Base-by-base conservation (phyloP, 139 green algal species). In the Limnomonas spitsbergensis region DNA sequence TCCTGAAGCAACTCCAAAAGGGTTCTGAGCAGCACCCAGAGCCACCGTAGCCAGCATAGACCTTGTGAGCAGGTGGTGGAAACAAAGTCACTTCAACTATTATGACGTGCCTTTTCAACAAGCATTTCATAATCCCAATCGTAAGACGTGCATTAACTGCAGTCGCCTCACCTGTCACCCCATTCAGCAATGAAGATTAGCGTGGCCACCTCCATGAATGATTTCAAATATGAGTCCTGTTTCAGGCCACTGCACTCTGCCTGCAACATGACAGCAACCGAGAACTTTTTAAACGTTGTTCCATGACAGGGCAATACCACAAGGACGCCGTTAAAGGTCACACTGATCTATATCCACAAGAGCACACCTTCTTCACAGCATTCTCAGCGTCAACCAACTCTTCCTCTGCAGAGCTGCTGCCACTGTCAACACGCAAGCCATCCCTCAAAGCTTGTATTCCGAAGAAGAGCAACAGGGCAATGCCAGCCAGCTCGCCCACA, bases 31-130 rank as follows among this genome's bases (percentile, higher is more conserved):
- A 1, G 93, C 95, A 24, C 90, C 95, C 38, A 99, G 82, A 0
- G 95, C 96, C 52, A 99, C 96, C 32, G 96, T 98, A 3, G 96
- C 95, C 37, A 99, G 88, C 96, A 99, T 99, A 40, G 93, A 97
- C 36, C 82, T 86, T 77, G n/a, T n/a, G n/a, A n/a, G n/a, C n/a
- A n/a, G n/a, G n/a, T n/a, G n/a, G n/a, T n/a, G n/a, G n/a, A n/a
- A n/a, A n/a, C n/a, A n/a, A n/a, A n/a, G n/a, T n/a, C n/a, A n/a
- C n/a, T n/a, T n/a, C n/a, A n/a, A n/a, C n/a, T n/a, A n/a, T n/a
- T n/a, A n/a, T n/a, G n/a, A n/a, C n/a, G n/a, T n/a, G n/a, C n/a
- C n/a, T n/a, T n/a, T n/a, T n/a, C n/a, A n/a, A n/a, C n/a, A n/a
- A n/a, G n/a, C n/a, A n/a, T n/a, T n/a, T n/a, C n/a, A n/a, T n/a